phyloP scores from a whole-genome alignment of 768 basidiomycete species.

The Melanogaster broomeanus region DNA sequence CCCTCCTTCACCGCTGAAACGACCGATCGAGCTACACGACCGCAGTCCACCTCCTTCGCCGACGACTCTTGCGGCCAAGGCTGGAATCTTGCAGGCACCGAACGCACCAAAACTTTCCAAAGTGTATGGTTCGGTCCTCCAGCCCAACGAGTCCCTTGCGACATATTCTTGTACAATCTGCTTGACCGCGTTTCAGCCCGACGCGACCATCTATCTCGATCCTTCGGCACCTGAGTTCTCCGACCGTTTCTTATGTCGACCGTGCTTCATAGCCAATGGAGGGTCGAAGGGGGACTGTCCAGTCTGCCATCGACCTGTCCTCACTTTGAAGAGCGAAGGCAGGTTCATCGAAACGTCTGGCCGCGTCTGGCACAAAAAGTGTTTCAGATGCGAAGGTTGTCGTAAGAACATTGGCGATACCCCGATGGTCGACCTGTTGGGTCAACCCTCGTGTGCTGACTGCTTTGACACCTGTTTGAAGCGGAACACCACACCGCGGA shows the following conservation, averaged over 20 bases:
- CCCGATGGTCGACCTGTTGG: conserved; percentile 84
- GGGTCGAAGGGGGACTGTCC: conserved; percentile 78
- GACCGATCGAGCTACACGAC: conserved; percentile 23
- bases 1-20: conserved; percentile 61
- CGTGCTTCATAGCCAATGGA: conserved; percentile 71
- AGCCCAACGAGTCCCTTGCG: conserved; percentile 72
- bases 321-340: conserved; percentile 75
- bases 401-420: conserved; percentile 68
- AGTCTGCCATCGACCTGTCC: conserved; percentile 66
- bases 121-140: conserved; percentile 83
- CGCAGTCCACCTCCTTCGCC: conserved; percentile 27
- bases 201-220: conserved; percentile 86
- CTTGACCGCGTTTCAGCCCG: conserved; percentile 65
- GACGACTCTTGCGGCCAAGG: conserved; percentile 52
- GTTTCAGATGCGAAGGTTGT: conserved; percentile 77
- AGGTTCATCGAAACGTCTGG: conserved; percentile 72
- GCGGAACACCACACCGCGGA: conserved; percentile 43
- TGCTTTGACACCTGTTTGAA: conserved; percentile 81
- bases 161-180: conserved; percentile 73
- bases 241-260: conserved; percentile 70
- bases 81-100: conserved; percentile 62
- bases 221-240: conserved; percentile 34
- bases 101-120: conserved; percentile 69
- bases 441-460: conserved; percentile 74
- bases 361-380: conserved; percentile 79